Evolutionary conservation across 225 moss, liverwort and hornwort genomes (phyloP).

Genomic region (Polytrichum commune): DNA sequence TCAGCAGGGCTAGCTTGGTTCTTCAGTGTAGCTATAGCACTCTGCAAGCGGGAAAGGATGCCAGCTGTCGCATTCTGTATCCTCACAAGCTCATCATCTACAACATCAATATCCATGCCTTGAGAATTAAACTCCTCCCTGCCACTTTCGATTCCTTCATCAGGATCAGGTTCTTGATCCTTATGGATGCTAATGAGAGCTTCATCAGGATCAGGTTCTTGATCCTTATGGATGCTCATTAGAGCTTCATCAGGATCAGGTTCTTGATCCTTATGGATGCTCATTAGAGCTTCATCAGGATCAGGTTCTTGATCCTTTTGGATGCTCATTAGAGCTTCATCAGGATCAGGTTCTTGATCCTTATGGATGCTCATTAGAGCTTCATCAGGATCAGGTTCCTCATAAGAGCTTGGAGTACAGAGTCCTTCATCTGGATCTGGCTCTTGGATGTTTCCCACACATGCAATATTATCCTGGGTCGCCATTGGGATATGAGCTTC

Average conservation of each 20-base stretch:
- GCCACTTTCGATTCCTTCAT: constrained; percentile 7
- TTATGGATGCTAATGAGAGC: constrained; percentile 1
- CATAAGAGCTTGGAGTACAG: not conserved
- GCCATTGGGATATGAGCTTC: not conserved
- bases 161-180: constrained; percentile 19
- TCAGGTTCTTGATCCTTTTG: constrained; percentile 13
- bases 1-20: constrained; percentile 40
- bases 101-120: constrained; percentile 14
- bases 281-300: constrained; percentile 31
- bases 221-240: not conserved
- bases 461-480: not conserved
- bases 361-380: not conserved
- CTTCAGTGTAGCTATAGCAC: constrained; percentile 31
- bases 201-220: constrained; percentile 23
- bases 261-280: constrained; percentile 13
- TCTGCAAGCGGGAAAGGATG: constrained; percentile 31
- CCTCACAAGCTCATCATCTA: constrained; percentile 29
- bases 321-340: constrained; percentile 13
- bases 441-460: constrained; percentile 14
- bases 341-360: constrained; percentile 27
- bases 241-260: constrained; percentile 35
- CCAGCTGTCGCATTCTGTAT: constrained; percentile 32
- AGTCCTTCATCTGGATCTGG: constrained; percentile 14
- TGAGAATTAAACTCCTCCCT: constrained; percentile 12
- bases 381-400: constrained; percentile 1